Evolutionary conservation across 345 rosid species (phyloP), one percentile per base, ranked within the genome.

Genomic region (Gossypium australe): DNA sequence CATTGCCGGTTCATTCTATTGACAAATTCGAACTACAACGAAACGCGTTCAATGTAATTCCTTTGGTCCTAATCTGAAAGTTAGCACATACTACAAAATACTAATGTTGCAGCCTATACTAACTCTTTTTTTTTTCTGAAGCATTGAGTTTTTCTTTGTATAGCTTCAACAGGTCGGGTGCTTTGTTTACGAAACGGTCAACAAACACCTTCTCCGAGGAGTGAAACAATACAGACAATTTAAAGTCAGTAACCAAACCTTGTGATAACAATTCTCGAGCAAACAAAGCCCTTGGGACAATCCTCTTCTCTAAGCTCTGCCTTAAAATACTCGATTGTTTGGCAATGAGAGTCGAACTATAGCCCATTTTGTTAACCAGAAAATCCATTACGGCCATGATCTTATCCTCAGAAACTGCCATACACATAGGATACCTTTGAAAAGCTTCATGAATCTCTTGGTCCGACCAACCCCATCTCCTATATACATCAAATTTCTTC

Each of bases 131-230:
- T 34, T 67, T 47, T 47, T 1, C 20, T 14, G 71, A 67, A 67
- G 8, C 1, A 3, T 79, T 22, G 47, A 75, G 14, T 49, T 79
- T 68, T 60, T 77, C 81, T 52, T 64, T 29, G 29, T 82, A 84
- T 9, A 80, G 66, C n/a, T 62, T 60, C 82, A 84, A 79, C 81
- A 88, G 78, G 17, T 78, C 74, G 51, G 89, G 87, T 38, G 79
- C 78, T 16, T 78, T 77, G 16, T 80, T 80, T 61, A 69, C 53
- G 71, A 76, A 78, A 70, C 71, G 80, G 41, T 68, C 13, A 41
- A 88, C 85, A 51, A 80, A 83, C 34, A 51, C 27, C 55, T 77
- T 71, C 62, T 86, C 86, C 27, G 72, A 53, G 0, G 84, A 81
- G 63, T 74, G 24, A 73, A 86, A 76, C 57, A 85, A 77, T 7